Evolutionary conservation across 2,329 filamentous ascomycete species (phyloP).

Genomic region (Paracorniculantispora psalliotae): DNA sequence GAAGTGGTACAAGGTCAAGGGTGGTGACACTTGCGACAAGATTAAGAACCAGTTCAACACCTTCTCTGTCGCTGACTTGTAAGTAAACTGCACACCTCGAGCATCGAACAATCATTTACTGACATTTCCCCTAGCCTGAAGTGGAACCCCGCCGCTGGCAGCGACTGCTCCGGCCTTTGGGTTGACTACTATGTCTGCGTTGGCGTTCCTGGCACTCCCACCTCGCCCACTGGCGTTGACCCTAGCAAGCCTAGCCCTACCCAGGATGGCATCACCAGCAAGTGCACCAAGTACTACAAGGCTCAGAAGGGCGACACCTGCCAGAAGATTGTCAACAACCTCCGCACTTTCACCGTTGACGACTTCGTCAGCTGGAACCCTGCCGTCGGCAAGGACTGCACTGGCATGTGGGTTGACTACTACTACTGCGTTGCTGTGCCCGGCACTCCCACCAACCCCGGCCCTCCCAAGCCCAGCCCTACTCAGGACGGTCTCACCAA

Average conservation of each 20-base stretch:
- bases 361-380: conserved; percentile 14
- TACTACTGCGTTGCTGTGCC: conserved; percentile 14
- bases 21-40: conserved; percentile 15
- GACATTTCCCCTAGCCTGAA: conserved; percentile 23
- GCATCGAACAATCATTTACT: background rate
- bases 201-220: conserved; percentile 23
- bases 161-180: conserved; percentile 15
- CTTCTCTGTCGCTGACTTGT: conserved; percentile 21
- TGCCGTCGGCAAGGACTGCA: conserved; percentile 11
- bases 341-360: conserved; percentile 22
- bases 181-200: conserved; percentile 15
- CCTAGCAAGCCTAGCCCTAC: conserved; percentile 13
- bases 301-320: conserved; percentile 22
- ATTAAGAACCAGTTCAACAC: conserved; percentile 11
- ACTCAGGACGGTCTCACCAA: conserved; percentile 8
- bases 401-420: conserved; percentile 11
- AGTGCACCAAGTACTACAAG: conserved; percentile 16
- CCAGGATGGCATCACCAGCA: conserved; percentile 6
- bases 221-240: conserved; percentile 1
- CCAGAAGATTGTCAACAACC: conserved; percentile 20
- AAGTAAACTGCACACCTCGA: background rate
- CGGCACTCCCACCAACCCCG: conserved; percentile 11
- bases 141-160: conserved; percentile 14
- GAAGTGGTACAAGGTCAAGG: conserved; percentile 14
- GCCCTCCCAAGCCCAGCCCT: conserved; percentile 1